phyloP scores from a whole-genome alignment of 176 grass and related monocot genomes.

The Musa beccarii region DNA sequence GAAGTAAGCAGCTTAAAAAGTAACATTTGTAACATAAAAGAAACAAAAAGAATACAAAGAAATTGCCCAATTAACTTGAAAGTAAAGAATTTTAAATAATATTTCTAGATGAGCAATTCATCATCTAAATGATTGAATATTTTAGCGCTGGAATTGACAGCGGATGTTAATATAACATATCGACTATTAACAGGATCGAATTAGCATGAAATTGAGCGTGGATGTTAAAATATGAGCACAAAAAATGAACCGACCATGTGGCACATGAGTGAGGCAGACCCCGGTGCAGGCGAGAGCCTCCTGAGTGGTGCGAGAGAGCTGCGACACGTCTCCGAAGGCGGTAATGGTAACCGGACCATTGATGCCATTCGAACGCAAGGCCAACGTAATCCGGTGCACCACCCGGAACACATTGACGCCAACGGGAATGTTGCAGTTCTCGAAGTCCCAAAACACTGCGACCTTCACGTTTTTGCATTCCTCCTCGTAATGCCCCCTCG shows the following conservation, averaged over 20 bases:
- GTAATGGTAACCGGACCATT: slow-evolving; percentile 68
- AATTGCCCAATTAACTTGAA: background rate
- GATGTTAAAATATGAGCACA: background rate
- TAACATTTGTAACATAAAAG: no score
- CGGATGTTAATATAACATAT: no score
- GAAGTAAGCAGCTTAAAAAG: no score
- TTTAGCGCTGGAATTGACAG: no score
- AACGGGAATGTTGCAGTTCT: slow-evolving; percentile 64
- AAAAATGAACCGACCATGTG: slow-evolving; percentile 37
- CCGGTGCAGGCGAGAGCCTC: slow-evolving; percentile 68
- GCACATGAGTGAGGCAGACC: slow-evolving; percentile 68
- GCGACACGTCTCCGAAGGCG: slow-evolving; percentile 68
- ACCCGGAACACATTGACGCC: slow-evolving; percentile 50
- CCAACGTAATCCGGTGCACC: slow-evolving; percentile 43
- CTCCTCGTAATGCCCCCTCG: slow-evolving; percentile 25
- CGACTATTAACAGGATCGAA: background rate
- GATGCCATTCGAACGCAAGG: slow-evolving; percentile 62
- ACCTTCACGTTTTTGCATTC: slow-evolving; percentile 52
- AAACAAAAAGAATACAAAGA: background rate
- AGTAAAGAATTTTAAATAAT: no score
- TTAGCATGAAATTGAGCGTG: background rate
- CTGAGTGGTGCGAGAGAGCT: slow-evolving; percentile 46
- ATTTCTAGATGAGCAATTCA: no score
- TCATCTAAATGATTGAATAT: no score
- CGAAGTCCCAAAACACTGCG: slow-evolving; percentile 96